Conservation (phyloP, 352 stramenopile genomes). For the Globisporangium carolinianum region DNA sequence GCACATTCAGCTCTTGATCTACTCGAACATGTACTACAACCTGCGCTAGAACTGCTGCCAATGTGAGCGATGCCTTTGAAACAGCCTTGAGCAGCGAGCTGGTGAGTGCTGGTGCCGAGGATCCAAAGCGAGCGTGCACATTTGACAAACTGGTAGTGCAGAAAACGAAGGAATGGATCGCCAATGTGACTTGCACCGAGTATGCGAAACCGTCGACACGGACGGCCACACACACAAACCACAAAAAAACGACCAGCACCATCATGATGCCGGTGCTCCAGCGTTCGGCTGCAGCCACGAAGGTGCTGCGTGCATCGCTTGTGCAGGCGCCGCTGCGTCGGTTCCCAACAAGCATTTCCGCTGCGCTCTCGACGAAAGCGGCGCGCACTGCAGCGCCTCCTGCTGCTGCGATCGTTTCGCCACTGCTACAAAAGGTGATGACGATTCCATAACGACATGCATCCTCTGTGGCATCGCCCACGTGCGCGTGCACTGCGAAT, state of each 20-base stretch:
- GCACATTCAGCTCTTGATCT: too few relatives aligned
- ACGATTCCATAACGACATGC: background rate
- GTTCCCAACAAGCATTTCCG: background rate
- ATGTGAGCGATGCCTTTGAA: too few relatives aligned
- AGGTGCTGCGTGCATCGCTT: constrained; percentile 3
- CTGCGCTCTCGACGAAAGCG: constrained; percentile 1
- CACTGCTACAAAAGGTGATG: constrained; percentile 26
- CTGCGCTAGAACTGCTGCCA: too few relatives aligned
- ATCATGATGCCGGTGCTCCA: constrained; percentile 5
- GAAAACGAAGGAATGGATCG: too few relatives aligned
- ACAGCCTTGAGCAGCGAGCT: too few relatives aligned
- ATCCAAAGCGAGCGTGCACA: too few relatives aligned
- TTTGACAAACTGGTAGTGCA: too few relatives aligned
- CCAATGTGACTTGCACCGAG: too few relatives aligned
- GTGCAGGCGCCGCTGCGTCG: background rate
- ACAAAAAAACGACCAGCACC: background rate
- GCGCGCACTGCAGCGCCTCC: background rate
- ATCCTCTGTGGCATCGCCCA: background rate
- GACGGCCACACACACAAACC: too few relatives aligned
- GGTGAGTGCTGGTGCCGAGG: too few relatives aligned
- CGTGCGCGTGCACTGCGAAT: background rate
- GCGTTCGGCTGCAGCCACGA: background rate
- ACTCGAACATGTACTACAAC: too few relatives aligned
- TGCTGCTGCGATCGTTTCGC: constrained; percentile 17
- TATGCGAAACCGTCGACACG: background rate